Percentiles rank a stretch among this genome's conserved stretches.
Conservation (phyloP, 2,329 filamentous ascomycete species). For the Ophiostoma tasmaniense region DNA sequence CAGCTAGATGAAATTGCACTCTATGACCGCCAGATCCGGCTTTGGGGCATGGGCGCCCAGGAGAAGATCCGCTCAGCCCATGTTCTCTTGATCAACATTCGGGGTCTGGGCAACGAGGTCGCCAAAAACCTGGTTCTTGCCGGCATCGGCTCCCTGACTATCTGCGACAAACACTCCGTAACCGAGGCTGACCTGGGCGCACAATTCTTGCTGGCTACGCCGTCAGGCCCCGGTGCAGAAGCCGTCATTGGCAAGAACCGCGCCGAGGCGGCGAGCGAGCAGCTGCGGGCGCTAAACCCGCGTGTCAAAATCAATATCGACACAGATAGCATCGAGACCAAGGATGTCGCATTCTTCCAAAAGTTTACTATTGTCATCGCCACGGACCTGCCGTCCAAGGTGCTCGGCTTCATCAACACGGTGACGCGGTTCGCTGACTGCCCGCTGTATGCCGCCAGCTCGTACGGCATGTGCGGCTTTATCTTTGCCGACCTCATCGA, state of each 20-base stretch:
- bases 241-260: slow-evolving; percentile 71
- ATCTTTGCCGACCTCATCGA: slow-evolving; percentile 88
- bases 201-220: slow-evolving; percentile 65
- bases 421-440: slow-evolving; percentile 68
- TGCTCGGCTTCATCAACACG: slow-evolving; percentile 73
- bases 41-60: slow-evolving; percentile 95
- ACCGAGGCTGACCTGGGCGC: slow-evolving; percentile 72
- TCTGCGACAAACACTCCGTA: slow-evolving; percentile 70
- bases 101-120: slow-evolving; percentile 84
- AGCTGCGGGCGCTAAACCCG: slow-evolving; percentile 80
- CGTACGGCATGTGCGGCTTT: slow-evolving; percentile 88
- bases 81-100: slow-evolving; percentile 81
- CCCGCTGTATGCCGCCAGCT: slow-evolving; percentile 81
- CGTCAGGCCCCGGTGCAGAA: slow-evolving; percentile 33
- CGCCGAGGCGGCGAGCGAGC: slow-evolving; percentile 68
- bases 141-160: slow-evolving; percentile 81
- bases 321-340: slow-evolving; percentile 51
- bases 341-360: slow-evolving; percentile 57
- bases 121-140: slow-evolving; percentile 96
- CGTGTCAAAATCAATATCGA: slow-evolving; percentile 71
- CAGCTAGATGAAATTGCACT: slow-evolving; percentile 84
- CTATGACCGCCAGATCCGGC: slow-evolving; percentile 92
- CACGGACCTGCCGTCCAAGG: slow-evolving; percentile 71
- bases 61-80: slow-evolving; percentile 84
- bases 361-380: slow-evolving; percentile 81